Evolutionary conservation across 2,329 filamentous ascomycete species (phyloP), one percentile per base, ranked within the genome.

Genomic region (Aspergillus pseudoviridinutans): DNA sequence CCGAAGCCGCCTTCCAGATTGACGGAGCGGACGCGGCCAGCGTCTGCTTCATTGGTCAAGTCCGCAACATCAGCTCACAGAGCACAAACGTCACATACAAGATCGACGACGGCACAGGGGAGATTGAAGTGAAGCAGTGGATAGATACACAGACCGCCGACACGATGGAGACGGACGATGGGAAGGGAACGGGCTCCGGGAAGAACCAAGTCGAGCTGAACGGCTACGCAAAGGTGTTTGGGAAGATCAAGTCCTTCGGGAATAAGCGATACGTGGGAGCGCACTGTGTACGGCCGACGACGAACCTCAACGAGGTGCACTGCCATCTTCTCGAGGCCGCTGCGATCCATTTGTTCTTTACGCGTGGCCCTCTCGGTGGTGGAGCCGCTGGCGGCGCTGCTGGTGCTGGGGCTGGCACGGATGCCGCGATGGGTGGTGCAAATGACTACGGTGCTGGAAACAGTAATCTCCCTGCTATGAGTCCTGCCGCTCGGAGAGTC

Each of bases 321-420:
- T 96, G 91, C 73, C 94, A 97, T 76, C 77, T 97, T 63, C 85
- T 99, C 54, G 93, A 99, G 78, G 88, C 91, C 27, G 90, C 92
- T 5, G 90, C 89, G 57, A 89, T 95, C 51, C 94, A 99, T 78
- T 80, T 99, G 52, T 88, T 88, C 76, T 89, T 92, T 73, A 90
- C 87, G 14, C 84, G 86, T 49, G 92, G 92, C 0, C 83, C 87
- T 3, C 79, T 75, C 2, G 65, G 78, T 38, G 68, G 35, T 74
- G 76, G 38, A 71, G 75, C 56, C 78, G 80, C 76, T 49, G 76
- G 77, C 55, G 77, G 71, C 44, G 75, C 68, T 29, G 76, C 75
- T 61, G 74, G 75, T 42, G 72, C 64, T 25, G 75, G 64, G 10
- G 55, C 14, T 28, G 55, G 54, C 7, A 56, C 49, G 12, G 70